These are phyloP conservation scores for Rhizophagus clarus DNA, from an alignment of 192 early-diverging fungal species.

Conservation along the genomic window DNA sequence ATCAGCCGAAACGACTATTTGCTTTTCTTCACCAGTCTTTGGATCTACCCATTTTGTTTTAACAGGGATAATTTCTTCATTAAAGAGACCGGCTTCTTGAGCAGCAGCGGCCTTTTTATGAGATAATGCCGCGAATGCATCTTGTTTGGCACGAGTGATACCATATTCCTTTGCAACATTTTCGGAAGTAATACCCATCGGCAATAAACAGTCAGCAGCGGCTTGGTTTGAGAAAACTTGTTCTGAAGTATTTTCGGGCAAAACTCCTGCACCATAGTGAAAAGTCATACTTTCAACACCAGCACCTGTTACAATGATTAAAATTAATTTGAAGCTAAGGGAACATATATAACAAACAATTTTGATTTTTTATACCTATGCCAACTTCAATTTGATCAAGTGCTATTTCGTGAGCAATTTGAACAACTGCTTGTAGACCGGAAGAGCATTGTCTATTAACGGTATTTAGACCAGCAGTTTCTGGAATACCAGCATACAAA, in stretches of 20 bases:
- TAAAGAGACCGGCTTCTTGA: constrained; percentile 88
- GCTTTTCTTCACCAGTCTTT: constrained; percentile 76
- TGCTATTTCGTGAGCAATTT: constrained; percentile 84
- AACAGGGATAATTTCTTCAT: constrained; percentile 89
- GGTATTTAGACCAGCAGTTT: constrained; percentile 75
- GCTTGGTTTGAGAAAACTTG: constrained; percentile 68
- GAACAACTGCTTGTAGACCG: constrained; percentile 85
- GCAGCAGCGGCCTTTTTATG: constrained; percentile 84
- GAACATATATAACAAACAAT: neutral
- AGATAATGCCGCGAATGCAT: constrained; percentile 84
- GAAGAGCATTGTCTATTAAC: constrained; percentile 96
- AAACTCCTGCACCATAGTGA: constrained; percentile 79
- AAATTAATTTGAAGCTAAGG: neutral
- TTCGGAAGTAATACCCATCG: constrained; percentile 96
- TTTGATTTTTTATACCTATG: constrained; percentile 57
- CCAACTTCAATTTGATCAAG: constrained; percentile 86
- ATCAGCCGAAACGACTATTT: constrained; percentile 77
- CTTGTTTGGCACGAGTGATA: constrained; percentile 86
- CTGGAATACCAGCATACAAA: constrained; percentile 88
- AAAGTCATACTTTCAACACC: constrained; percentile 93
- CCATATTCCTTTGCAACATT: constrained; percentile 92
- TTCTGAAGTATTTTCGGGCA: constrained; percentile 75
- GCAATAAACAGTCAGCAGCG: constrained; percentile 82
- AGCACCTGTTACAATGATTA: constrained; percentile 41
- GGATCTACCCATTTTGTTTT: constrained; percentile 68